Conservation (phyloP, 352 stramenopile species). For the Bremia lactucae region DNA sequence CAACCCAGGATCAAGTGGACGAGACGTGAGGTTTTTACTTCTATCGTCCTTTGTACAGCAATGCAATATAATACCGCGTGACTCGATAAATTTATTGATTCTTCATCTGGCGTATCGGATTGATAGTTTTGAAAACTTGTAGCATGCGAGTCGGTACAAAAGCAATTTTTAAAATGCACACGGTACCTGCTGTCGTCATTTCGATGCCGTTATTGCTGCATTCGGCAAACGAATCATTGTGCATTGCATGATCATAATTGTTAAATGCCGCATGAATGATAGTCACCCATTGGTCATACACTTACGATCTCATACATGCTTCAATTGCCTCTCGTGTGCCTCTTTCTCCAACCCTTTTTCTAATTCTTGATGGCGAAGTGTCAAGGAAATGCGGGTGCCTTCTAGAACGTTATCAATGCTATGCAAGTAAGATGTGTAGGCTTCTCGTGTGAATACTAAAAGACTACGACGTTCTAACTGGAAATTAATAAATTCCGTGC, state of each 20-base stretch:
- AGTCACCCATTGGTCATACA: slow-evolving; percentile 21
- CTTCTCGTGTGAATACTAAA: slow-evolving; percentile 43
- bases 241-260: not conserved
- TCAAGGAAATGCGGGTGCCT: slow-evolving; percentile 44
- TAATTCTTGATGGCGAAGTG: slow-evolving; percentile 30
- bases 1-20: too few relatives aligned
- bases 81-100: too few relatives aligned
- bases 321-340: slow-evolving; percentile 2
- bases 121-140: slow-evolving; percentile 10
- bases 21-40: not conserved
- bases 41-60: too few relatives aligned
- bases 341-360: slow-evolving; percentile 18
- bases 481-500: too few relatives aligned
- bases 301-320: slow-evolving; percentile 14
- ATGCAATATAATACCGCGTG: too few relatives aligned
- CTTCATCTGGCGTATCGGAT: slow-evolving; percentile 20
- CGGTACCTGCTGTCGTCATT: slow-evolving; percentile 8
- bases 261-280: slow-evolving; percentile 18
- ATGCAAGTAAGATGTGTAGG: slow-evolving; percentile 48
- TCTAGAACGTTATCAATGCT: slow-evolving; percentile 44
- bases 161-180: too few relatives aligned
- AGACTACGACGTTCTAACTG: slow-evolving; percentile 39
- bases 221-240: slow-evolving; percentile 10
- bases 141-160: slow-evolving; percentile 13
- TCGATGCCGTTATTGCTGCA: slow-evolving; percentile 16